phyloP scores from a whole-genome alignment of 495 filamentous ascomycete genomes.

The Hypomontagnella monticulosa region DNA sequence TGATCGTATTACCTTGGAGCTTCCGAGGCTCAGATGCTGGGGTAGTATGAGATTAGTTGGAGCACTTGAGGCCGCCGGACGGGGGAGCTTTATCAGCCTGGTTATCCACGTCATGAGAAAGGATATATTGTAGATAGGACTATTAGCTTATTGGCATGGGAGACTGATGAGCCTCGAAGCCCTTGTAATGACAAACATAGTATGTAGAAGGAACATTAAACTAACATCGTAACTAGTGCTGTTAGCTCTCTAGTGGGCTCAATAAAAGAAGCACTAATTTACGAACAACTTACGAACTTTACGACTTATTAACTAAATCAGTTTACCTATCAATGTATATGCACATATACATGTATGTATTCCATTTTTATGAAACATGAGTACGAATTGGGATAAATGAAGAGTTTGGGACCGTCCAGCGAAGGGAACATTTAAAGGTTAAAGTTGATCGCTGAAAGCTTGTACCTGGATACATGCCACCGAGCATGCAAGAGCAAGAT shows the following conservation, averaged over 20 bases:
- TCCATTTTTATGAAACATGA: neutral
- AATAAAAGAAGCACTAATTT: too few relatives aligned
- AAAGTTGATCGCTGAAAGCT: too few relatives aligned
- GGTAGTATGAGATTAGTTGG: conserved; percentile 23
- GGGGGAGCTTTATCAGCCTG: neutral
- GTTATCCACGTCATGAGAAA: neutral
- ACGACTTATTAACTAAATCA: too few relatives aligned
- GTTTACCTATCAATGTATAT: too few relatives aligned
- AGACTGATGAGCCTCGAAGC: conserved; percentile 6
- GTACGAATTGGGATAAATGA: conserved; percentile 2
- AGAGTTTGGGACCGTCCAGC: conserved; percentile 1
- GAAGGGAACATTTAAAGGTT: neutral
- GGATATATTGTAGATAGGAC: neutral
- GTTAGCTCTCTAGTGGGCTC: neutral
- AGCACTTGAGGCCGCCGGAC: conserved; percentile 35
- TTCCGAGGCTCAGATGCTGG: conserved; percentile 33
- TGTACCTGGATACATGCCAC: too few relatives aligned
- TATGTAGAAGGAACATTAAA: neutral
- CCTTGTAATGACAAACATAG: neutral
- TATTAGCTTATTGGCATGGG: neutral
- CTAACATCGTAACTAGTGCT: neutral
- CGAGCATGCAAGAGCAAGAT: too few relatives aligned
- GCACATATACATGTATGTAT: too few relatives aligned
- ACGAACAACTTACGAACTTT: too few relatives aligned
- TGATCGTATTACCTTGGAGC: conserved; percentile 16